Base-by-base conservation (phyloP, 768 basidiomycete genomes). In the Rossbeevera mucosa region DNA sequence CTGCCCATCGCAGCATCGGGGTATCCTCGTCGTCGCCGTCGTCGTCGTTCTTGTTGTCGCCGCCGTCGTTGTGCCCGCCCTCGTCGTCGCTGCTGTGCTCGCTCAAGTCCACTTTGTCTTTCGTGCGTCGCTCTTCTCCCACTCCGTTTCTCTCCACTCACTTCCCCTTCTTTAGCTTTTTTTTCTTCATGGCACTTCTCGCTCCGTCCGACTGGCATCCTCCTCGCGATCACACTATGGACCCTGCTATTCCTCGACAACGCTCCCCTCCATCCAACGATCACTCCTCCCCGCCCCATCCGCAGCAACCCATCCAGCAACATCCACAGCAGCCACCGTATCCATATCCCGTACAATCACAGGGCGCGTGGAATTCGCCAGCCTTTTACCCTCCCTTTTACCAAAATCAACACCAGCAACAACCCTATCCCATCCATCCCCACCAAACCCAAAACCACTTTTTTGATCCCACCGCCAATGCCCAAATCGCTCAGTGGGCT, bases 401-500 rank as follows among this genome's bases (percentile, higher is more conserved):
- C 71, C 84, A 85, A 79, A 82, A 81, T 66, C 80, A 78, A 50
- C 82, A 80, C 53, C 81, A 79, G 59, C 84, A 82, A 58, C 76
- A 76, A 54, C 70, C 77, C 47, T 82, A 80, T 68, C 76, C 76
- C 36, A 59, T 74, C 18, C 76, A 76, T 44, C 68, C 56, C 0
- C 56, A 59, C 44, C 78, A 74, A 43, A 66, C 71, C 14, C 84
- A 80, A 59, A 68, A 74, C 57, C 77, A 78, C n/a, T 89, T 81
- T 66, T 89, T 83, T 62, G 87, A 91, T 69, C 86, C 85, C 13
- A 70, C 80, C 11, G 83, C 85, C 57, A 86, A 86, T 48, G 86
- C 86, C 57, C 80, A 89, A 51, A 81, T 83, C 51, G 85, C 88
- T 3, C 87, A 88, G 67, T 92, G 90, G 89, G 87, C 89, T 31